Base-by-base conservation (phyloP, 2,329 filamentous ascomycete species). In the Aspergillus aculeatus region DNA sequence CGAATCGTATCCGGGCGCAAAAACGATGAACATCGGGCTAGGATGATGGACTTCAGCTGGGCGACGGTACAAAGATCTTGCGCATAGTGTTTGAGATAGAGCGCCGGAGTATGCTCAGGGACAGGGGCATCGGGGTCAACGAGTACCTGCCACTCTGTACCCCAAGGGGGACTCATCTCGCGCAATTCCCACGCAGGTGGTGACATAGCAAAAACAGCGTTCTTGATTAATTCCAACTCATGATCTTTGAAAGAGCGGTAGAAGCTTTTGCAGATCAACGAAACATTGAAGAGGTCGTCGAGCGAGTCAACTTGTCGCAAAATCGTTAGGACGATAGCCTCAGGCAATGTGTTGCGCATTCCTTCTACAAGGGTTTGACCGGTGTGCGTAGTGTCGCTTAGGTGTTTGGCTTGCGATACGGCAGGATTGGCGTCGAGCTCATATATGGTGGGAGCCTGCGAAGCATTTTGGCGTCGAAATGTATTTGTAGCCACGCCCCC, bases 161-260 rank as follows among this genome's bases (percentile, higher is more conserved):
- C 75, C 65, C 80, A 80, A 1, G 83, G 83, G 35, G 81, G 81
- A 51, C 80, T 82, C 71, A 85, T 83, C 65, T 87, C 83, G 14
- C 84, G 81, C 52, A 84, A 75, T 65, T 88, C 85, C 83, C 83
- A 87, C 0, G 84, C 84, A 1, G 85, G 78, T 5, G 84, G 79
- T 2, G 83, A 86, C 75, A 82, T 80, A 50, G 80, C 82, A 54
- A 76, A 79, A 3, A 85, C 68, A 0, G 83, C 78, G 5, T 72
- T 74, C 53, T 82, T 82, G 57, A 86, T 80, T 2, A 87, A 73
- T 0, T 75, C 69, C 50, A 86, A 73, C 64, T 87, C 84, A 65
- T 86, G 77, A 21, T 77, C 73, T 68, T 86, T 85, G 72, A 84
- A 87, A 0, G 84, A 79, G 3, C 75, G 75, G 65, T 85, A 85